A percentile compares a stretch with the other conserved stretches of the same genome.
phyloP scores from a whole-genome alignment of 768 basidiomycete species.

The Termitomyces eurrhizus region DNA sequence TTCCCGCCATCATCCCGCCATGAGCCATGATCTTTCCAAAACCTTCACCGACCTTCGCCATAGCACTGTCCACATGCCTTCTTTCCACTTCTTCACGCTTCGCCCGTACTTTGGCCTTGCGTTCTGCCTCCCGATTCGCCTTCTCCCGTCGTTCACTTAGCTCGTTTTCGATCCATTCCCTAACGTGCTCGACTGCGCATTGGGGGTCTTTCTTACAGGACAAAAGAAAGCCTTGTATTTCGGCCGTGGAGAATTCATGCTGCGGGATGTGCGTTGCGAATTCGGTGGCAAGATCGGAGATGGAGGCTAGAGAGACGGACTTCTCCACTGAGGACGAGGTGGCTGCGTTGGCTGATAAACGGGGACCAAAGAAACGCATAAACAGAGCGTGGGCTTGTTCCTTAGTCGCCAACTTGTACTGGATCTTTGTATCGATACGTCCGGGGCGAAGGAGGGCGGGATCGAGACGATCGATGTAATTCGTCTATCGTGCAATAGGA shows the following conservation, averaged over 20 bases:
- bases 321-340: slow-evolving; percentile 6
- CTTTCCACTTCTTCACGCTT: slow-evolving; percentile 22
- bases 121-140: slow-evolving; percentile 29
- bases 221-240: slow-evolving; percentile 59
- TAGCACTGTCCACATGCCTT: slow-evolving; percentile 21
- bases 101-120: slow-evolving; percentile 22
- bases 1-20: slow-evolving; percentile 5
- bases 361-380: slow-evolving; percentile 40
- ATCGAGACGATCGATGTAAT: slow-evolving; percentile 53
- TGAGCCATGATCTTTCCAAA: slow-evolving; percentile 3
- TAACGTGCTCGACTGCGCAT: slow-evolving; percentile 28
- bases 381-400: slow-evolving; percentile 47
- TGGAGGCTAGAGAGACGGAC: background rate
- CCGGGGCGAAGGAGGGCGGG: slow-evolving; percentile 54
- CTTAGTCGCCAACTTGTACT: slow-evolving; percentile 45
- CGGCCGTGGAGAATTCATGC: slow-evolving; percentile 52
- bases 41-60: slow-evolving; percentile 15
- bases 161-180: slow-evolving; percentile 41
- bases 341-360: background rate
- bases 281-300: slow-evolving; percentile 30
- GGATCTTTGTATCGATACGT: slow-evolving; percentile 50
- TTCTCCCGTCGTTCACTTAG: slow-evolving; percentile 29
- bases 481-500: slow-evolving; percentile 33
- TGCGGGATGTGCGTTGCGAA: slow-evolving; percentile 44
- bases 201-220: slow-evolving; percentile 36